Evolutionary conservation across 768 basidiomycete genomes (phyloP), one percentile per base, ranked within the genome.

Genomic region (Pleurotus cornucopiae): DNA sequence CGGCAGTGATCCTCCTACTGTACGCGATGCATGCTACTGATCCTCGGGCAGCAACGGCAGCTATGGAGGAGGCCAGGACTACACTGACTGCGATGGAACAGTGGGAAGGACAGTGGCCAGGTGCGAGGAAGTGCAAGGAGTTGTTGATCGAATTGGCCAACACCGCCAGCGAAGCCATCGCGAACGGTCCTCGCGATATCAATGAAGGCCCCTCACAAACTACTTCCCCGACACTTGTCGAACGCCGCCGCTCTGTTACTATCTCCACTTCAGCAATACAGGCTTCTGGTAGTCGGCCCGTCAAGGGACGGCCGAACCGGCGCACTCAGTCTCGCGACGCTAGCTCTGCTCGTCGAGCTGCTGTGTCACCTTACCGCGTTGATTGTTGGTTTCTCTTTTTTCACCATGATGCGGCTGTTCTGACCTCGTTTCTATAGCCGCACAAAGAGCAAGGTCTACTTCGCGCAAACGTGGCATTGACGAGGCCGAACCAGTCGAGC

Each of bases 81-180:
- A 85, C 89, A 38, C 69, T 94, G 38, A 66, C 71, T 23, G 86
- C 89, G 21, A 73, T 94, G 54, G 86, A 86, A 64, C 82, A 84
- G 5, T 91, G 90, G 86, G 91, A 92, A 67, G 88, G 88, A 1
- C 78, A 82, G 55, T 94, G 92, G 92, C 91, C 91, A 18, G 91
- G 91, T 13, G 91, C 90, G 59, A 80, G 83, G 41, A 93, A 93
- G 69, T 91, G 91, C 76, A 91, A 85, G 69, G 90, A 91, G 64
- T 70, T 92, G 40, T 80, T 92, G 39, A 71, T 78, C 45, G 89
- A 90, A 60, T 74, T 91, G 49, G 79, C 82, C 30, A 84, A 72
- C 43, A 91, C 86, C 6, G 85, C 88, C 3, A 82, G 73, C 44
- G 86, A 87, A 55, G 88, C 88, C 26, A 84, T 90, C 46, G 71